Evolutionary conservation across 139 green algal genomes (phyloP).

Genomic region (Volvox reticuliferus): DNA sequence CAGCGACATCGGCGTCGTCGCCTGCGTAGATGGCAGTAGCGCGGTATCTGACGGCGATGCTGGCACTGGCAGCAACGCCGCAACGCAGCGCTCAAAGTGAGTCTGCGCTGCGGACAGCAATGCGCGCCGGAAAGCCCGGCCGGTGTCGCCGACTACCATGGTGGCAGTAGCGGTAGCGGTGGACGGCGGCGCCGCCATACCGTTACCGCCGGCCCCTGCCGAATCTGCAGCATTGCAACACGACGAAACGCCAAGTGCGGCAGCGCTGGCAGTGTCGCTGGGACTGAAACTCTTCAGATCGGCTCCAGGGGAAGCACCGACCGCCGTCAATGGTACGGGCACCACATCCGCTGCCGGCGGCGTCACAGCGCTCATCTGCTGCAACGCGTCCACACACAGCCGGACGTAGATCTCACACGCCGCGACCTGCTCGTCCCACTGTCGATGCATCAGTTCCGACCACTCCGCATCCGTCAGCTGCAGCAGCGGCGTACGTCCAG

Average conservation of each 20-base stretch:
- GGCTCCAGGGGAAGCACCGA: not conserved
- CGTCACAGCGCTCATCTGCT: not conserved
- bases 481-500: not conserved
- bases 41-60: not conserved
- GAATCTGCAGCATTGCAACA: not conserved
- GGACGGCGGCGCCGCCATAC: not conserved
- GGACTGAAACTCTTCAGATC: not conserved
- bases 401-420: slow-evolving; percentile 33
- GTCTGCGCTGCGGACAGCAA: slow-evolving; percentile 9
- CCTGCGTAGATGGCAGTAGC: not conserved
- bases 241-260: too few species aligned
- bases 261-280: not conserved
- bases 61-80: not conserved
- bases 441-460: not conserved
- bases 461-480: not conserved
- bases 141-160: not conserved
- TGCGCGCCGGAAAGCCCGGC: slow-evolving; percentile 13
- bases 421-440: slow-evolving; percentile 5
- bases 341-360: not conserved
- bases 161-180: not conserved
- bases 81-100: slow-evolving; percentile 29
- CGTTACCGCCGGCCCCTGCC: not conserved
- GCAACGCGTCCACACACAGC: not conserved
- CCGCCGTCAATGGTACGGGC: not conserved
- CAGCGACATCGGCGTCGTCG: not conserved